Base-by-base conservation (phyloP, 1,284 basidiomycete genomes). In the Tremellales sp. region DNA sequence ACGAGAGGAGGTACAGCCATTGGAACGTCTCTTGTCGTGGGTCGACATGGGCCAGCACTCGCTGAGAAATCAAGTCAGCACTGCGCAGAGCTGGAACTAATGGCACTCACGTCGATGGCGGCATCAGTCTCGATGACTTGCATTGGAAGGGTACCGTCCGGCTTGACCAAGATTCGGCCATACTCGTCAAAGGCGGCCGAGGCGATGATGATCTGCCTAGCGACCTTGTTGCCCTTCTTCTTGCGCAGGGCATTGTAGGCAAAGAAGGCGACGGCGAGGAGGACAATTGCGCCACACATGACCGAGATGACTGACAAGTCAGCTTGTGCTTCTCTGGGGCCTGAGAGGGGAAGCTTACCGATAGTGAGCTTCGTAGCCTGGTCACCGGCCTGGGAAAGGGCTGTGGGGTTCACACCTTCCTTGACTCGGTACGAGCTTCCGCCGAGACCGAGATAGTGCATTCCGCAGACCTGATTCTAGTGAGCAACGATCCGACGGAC, bases 381-480 rank as follows among this genome's bases (percentile, higher is more conserved):
- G 21, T 46, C 55, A 43, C 50, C 46, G 8, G 57, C 67, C 41
- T 55, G 57, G 21, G 49, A 62, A 36, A 61, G 57, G 19, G 39
- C 31, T 19, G 55, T 54, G 33, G 58, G 42, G 27, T 52, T 42
- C 15, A 54, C 52, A 4, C 55, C 62, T n/a, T 43, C 13, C 36
- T 64, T 67, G 46, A 75, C 68, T 37, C 53, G 56, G 64, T 76
- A 78, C 10, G 68, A 72, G 1, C 76, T 75, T 12, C 77, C 77
- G 22, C 73, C 74, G 21, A 77, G 67, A 57, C 70, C 75, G 51
- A 76, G 70, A 63, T 78, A 78, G 68, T 79, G 78, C 78, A 79
- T 79, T 8, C 64, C 60, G 51, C 45, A 52, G n/a, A n/a, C n/a
- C 24, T 3, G 31, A 31, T 17, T 21, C 5, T 17, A 19, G 17